These are phyloP conservation scores for Botrytis hyacinthi DNA, from an alignment of 2,329 filamentous ascomycete genomes.

Conservation along the genomic window DNA sequence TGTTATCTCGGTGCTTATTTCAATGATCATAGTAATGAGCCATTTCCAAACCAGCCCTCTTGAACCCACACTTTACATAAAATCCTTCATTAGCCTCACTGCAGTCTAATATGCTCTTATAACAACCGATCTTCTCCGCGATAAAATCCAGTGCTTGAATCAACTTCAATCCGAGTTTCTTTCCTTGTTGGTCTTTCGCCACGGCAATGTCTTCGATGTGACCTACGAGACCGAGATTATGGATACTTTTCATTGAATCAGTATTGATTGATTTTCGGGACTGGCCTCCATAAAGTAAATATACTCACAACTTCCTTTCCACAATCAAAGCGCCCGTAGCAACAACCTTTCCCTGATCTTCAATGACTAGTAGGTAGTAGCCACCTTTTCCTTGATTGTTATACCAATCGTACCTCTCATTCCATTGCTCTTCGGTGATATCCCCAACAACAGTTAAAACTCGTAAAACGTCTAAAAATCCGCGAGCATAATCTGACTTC, in stretches of 20 bases:
- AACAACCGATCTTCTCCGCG: constrained; percentile 85
- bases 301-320: constrained; percentile 86
- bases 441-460: constrained; percentile 93
- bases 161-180: constrained; percentile 88
- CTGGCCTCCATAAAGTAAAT: neutral
- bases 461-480: constrained; percentile 87
- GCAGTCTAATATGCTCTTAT: constrained; percentile 96
- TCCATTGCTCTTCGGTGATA: constrained; percentile 71
- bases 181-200: constrained; percentile 91
- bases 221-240: constrained; percentile 77
- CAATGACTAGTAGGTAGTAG: constrained; percentile 84
- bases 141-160: constrained; percentile 92
- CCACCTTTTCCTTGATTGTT: constrained; percentile 58
- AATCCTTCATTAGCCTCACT: constrained; percentile 95
- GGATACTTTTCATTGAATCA: constrained; percentile 56
- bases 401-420: constrained; percentile 81
- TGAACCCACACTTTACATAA: constrained; percentile 97
- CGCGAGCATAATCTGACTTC: constrained; percentile 71
- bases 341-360: constrained; percentile 70
- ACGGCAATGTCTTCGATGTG: constrained; percentile 99
- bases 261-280: constrained; percentile 23
- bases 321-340: constrained; percentile 87
- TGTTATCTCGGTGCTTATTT: neutral
- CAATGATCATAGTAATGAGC: constrained; percentile 72
- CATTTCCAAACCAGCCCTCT: constrained; percentile 91